A percentile compares a stretch with the other conserved stretches of the same genome.
Evolutionary conservation across 768 basidiomycete species (phyloP).

Genomic region (Porphyrellus cyaneotinctus): DNA sequence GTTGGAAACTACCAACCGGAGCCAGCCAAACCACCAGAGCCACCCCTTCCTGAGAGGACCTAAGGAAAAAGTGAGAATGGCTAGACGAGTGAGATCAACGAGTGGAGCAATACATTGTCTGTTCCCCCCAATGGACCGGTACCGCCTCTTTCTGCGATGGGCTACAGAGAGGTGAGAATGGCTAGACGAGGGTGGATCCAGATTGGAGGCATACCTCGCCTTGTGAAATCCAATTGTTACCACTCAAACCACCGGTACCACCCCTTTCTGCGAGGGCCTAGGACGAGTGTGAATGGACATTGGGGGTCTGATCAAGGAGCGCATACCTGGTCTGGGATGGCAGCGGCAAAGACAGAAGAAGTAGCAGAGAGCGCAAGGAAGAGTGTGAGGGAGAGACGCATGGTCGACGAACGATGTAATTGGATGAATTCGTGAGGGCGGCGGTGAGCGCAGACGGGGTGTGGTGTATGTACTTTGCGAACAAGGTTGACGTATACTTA

Average conservation of each 20-base stretch:
- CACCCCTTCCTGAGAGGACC: background rate
- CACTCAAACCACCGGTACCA: no score
- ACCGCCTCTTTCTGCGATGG: no score
- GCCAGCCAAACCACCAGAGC: no score
- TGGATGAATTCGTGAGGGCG: no score
- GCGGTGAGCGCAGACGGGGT: no score
- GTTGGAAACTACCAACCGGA: no score
- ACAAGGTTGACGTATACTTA: background rate
- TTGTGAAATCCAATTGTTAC: no score
- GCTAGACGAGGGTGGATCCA: no score
- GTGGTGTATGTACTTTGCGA: no score
- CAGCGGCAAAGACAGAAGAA: constrained; percentile 6
- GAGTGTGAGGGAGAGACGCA: constrained; percentile 14
- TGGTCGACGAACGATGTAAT: background rate
- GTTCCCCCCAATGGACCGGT: no score
- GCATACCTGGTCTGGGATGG: constrained; percentile 14
- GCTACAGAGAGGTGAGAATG: no score
- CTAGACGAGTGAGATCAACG: background rate
- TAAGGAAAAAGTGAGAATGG: background rate
- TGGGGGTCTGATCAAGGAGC: background rate
- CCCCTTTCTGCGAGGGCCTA: background rate
- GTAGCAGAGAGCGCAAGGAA: constrained; percentile 12
- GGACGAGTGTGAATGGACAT: background rate
- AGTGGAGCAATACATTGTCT: background rate
- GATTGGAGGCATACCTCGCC: no score